These are phyloP conservation scores for Microbotryum violaceum DNA, from an alignment of 1,284 basidiomycete genomes.

Conservation along the genomic window DNA sequence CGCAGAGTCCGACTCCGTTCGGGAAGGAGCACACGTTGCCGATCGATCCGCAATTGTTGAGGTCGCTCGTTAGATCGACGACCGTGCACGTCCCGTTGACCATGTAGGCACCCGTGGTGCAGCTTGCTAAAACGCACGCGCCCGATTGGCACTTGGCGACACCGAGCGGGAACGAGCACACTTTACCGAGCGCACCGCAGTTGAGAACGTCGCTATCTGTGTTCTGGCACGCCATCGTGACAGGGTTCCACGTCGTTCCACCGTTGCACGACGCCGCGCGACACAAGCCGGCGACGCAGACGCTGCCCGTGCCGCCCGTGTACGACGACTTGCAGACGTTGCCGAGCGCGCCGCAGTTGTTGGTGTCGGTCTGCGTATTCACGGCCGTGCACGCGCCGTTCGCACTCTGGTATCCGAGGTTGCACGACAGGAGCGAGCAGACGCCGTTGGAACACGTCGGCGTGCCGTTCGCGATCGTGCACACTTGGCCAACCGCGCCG, in stretches of 20 bases:
- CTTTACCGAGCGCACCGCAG: conserved; percentile 5
- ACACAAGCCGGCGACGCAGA: conserved; percentile 10
- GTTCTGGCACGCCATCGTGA: not conserved
- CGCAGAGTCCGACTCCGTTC: conserved; percentile 13
- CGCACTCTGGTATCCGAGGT: conserved; percentile 16
- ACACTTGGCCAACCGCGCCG: conserved; percentile 21
- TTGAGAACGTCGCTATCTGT: conserved; percentile 5
- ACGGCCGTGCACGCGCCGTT: conserved; percentile 10
- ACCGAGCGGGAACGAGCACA: conserved; percentile 1
- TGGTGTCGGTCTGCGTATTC: conserved; percentile 12
- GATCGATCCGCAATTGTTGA: conserved; percentile 11
- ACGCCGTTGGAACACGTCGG: conserved; percentile 10
- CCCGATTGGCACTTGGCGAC: not conserved
- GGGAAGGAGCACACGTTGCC: conserved; percentile 9
- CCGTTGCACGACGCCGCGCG: not conserved
- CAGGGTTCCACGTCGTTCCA: not conserved
- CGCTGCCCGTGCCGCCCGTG: conserved; percentile 4
- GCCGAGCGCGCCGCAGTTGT: conserved; percentile 14
- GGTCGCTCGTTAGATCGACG: not conserved
- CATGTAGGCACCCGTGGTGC: not conserved
- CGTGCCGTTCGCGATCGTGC: conserved; percentile 18
- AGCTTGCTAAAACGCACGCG: not conserved
- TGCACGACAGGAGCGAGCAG: conserved; percentile 15
- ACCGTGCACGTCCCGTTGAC: not conserved
- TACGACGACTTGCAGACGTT: conserved; percentile 1